These are phyloP conservation scores for Xylaria sp. DNA, from an alignment of 2,329 filamentous ascomycete species.

Conservation along the genomic window DNA sequence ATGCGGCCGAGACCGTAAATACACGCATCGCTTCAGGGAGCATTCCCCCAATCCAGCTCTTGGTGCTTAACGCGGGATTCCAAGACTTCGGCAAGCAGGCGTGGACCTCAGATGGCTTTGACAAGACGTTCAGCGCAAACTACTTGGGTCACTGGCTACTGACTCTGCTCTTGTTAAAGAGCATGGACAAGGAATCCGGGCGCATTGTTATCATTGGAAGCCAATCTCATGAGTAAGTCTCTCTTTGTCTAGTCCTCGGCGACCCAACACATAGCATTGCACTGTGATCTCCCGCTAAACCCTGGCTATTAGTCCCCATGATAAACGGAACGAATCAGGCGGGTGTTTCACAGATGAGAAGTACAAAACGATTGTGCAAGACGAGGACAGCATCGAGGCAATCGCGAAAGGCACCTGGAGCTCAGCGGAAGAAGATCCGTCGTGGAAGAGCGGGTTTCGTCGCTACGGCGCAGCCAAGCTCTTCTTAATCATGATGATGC, in stretches of 20 bases:
- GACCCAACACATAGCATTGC: background rate
- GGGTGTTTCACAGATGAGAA: conserved; percentile 32
- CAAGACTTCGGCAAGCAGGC: conserved; percentile 43
- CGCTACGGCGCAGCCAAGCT: conserved; percentile 48
- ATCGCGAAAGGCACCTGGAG: conserved; percentile 46
- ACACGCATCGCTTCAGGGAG: conserved; percentile 36
- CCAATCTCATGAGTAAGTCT: conserved; percentile 50
- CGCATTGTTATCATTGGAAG: conserved; percentile 43
- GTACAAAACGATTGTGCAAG: conserved; percentile 38
- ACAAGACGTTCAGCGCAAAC: conserved; percentile 48
- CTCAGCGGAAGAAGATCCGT: conserved; percentile 39
- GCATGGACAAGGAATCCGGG: conserved; percentile 49
- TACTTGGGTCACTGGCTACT: conserved; percentile 51
- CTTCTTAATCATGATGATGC: conserved; percentile 47
- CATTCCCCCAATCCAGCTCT: conserved; percentile 52
- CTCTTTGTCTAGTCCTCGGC: background rate
- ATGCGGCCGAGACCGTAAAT: conserved; percentile 30
- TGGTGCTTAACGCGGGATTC: conserved; percentile 53
- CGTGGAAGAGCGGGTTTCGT: conserved; percentile 41
- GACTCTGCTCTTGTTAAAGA: conserved; percentile 48
- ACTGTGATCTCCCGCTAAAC: background rate
- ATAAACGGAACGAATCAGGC: conserved; percentile 21
- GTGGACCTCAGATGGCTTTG: conserved; percentile 45
- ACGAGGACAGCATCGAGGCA: conserved; percentile 34
- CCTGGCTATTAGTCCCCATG: conserved; percentile 11